phyloP scores from a whole-genome alignment of 1,284 basidiomycete genomes.

The Lignosus rhinocerotis region DNA sequence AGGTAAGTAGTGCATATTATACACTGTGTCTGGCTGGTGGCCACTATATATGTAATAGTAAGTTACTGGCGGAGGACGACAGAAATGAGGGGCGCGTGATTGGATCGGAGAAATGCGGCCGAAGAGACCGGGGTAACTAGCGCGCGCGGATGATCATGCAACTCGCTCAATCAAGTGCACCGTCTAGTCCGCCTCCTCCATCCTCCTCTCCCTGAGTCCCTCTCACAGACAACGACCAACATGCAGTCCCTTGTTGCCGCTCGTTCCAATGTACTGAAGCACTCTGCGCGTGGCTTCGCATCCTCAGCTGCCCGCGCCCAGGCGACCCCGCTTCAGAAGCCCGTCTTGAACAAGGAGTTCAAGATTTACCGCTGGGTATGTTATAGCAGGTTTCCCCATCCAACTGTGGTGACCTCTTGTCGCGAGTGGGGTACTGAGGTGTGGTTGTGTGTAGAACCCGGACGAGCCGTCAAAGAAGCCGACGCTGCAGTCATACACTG shows the following conservation, averaged over 20 bases:
- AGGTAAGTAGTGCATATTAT: too few species aligned
- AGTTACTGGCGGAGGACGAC: conserved; percentile 8
- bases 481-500: conserved; percentile 85
- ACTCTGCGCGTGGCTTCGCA: conserved; percentile 36
- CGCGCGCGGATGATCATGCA: conserved; percentile 18
- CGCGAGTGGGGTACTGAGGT: background rate
- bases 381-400: background rate
- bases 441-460: conserved; percentile 68
- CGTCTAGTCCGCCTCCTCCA: conserved; percentile 12
- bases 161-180: conserved; percentile 21
- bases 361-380: conserved; percentile 95
- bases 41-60: too few species aligned
- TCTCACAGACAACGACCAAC: conserved; percentile 17
- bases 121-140: conserved; percentile 23
- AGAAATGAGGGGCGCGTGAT: conserved; percentile 25
- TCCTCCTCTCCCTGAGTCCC: conserved; percentile 11
- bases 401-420: background rate
- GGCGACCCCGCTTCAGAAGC: conserved; percentile 43
- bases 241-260: conserved; percentile 33
- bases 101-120: conserved; percentile 27
- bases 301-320: conserved; percentile 37
- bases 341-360: conserved; percentile 75
- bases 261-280: conserved; percentile 13
- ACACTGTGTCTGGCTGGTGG: too few species aligned
- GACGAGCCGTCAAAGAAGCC: conserved; percentile 95